Evolutionary conservation across 768 basidiomycete genomes (phyloP).

Genomic region (Lactarius tabidus): DNA sequence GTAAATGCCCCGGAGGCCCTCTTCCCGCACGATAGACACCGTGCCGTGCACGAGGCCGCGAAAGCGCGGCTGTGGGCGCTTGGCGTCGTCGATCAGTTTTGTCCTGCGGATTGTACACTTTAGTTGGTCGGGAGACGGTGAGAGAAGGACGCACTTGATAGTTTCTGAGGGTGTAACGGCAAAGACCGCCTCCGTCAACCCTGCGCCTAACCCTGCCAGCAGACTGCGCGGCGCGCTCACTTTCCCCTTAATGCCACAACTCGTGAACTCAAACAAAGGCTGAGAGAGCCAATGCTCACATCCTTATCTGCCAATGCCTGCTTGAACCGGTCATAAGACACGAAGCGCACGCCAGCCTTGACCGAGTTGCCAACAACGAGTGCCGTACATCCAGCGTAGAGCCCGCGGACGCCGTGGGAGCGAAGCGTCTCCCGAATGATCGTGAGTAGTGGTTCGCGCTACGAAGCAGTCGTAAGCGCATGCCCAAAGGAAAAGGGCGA

Average conservation of each 20-base stretch:
- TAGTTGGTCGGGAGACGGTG: neutral
- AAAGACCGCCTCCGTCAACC: constrained; percentile 86
- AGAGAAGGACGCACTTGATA: constrained; percentile 69
- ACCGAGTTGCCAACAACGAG: constrained; percentile 85
- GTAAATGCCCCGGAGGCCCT: constrained; percentile 83
- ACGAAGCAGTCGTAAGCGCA: neutral
- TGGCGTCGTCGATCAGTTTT: constrained; percentile 93
- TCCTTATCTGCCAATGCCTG: constrained; percentile 72
- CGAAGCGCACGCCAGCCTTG: constrained; percentile 95
- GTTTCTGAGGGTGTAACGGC: constrained; percentile 98
- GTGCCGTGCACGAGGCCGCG: constrained; percentile 87
- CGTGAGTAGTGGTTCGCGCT: constrained; percentile 66
- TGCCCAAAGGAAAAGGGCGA: neutral
- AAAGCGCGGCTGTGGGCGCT: constrained; percentile 79
- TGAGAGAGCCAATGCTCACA: constrained; percentile 38
- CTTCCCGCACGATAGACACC: constrained; percentile 68
- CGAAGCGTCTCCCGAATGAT: constrained; percentile 73
- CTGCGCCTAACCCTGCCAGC: constrained; percentile 77
- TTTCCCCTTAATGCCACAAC: constrained; percentile 61
- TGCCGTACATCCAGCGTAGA: constrained; percentile 93
- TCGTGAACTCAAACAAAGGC: neutral
- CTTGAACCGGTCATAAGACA: constrained; percentile 94
- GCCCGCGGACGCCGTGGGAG: constrained; percentile 70
- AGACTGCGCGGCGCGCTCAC: constrained; percentile 83
- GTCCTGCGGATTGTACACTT: constrained; percentile 52